These are phyloP conservation scores for Acorus gramineus DNA, from an alignment of 106 monocot species.

Conservation along the genomic window DNA sequence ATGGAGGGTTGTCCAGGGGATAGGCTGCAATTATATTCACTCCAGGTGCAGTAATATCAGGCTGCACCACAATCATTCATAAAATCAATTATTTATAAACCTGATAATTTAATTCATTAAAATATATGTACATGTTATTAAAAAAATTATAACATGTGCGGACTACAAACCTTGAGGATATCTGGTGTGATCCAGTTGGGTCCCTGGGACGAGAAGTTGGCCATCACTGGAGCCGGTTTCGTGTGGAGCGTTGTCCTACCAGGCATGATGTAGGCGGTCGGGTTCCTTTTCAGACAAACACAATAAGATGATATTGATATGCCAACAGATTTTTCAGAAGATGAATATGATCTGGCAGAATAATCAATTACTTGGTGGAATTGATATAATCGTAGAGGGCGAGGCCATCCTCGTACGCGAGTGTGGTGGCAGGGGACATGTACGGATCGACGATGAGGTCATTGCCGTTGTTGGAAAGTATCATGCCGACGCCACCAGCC, in stretches of 20 bases:
- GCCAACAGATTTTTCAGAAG: too few relatives aligned
- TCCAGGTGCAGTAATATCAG: slow-evolving; percentile 56
- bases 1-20: slow-evolving; percentile 2
- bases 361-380: slow-evolving; percentile 14
- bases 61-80: slow-evolving; percentile 12
- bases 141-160: neutral
- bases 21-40: slow-evolving; percentile 42
- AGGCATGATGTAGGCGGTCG: slow-evolving; percentile 17
- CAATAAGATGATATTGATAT: too few relatives aligned
- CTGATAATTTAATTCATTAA: too few relatives aligned
- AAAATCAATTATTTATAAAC: too few relatives aligned
- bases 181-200: slow-evolving; percentile 26
- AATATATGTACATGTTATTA: too few relatives aligned
- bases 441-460: slow-evolving; percentile 25
- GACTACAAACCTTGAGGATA: slow-evolving; percentile 38
- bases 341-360: slow-evolving; percentile 7
- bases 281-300: neutral
- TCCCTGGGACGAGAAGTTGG: slow-evolving; percentile 42
- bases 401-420: slow-evolving; percentile 28
- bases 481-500: slow-evolving; percentile 47
- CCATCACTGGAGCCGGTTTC: slow-evolving; percentile 40
- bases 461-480: slow-evolving; percentile 23
- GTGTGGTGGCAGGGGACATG: slow-evolving; percentile 35
- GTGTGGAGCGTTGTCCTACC: slow-evolving; percentile 7
- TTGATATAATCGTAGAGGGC: slow-evolving; percentile 19